A percentile compares a stretch with the other conserved stretches of the same genome.
Conservation (phyloP, 352 stramenopile species). For the Globisporangium paroecandrum region DNA sequence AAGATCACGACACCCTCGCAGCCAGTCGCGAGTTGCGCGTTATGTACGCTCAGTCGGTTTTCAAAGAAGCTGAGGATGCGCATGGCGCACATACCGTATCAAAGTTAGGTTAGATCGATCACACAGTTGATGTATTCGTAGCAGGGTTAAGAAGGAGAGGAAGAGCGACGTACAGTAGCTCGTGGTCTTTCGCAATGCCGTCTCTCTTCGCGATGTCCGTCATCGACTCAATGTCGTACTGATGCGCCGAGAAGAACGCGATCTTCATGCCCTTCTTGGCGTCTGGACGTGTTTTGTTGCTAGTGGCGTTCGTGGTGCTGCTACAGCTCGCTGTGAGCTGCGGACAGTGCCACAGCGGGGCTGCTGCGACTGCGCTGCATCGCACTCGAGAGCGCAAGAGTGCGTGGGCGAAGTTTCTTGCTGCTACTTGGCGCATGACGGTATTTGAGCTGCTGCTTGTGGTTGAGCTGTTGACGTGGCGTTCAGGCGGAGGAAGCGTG, state of each 20-base stretch:
- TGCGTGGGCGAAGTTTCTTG: background rate
- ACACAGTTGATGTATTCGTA: background rate
- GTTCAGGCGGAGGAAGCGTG: background rate
- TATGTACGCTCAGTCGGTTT: constrained; percentile 45
- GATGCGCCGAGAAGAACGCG: constrained; percentile 74
- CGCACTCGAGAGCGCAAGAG: background rate
- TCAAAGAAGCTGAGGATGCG: constrained; percentile 40
- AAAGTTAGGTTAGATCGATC: background rate
- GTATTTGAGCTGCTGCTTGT: background rate
- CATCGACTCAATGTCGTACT: constrained; percentile 70
- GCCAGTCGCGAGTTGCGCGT: constrained; percentile 44
- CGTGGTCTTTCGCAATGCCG: constrained; percentile 37
- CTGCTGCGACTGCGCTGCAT: background rate
- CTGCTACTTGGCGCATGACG: background rate
- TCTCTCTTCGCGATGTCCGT: constrained; percentile 36
- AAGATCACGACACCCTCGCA: constrained; percentile 78
- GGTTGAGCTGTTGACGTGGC: background rate
- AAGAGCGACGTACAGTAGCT: constrained; percentile 41
- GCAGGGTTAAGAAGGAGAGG: background rate
- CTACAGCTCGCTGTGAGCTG: background rate
- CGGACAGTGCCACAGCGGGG: background rate
- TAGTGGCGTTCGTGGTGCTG: background rate
- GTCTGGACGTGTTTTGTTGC: constrained; percentile 2
- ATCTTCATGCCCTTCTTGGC: constrained; percentile 45
- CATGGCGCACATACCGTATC: background rate